Base-by-base conservation (phyloP, 352 stramenopile genomes). In the Phytophthora aleatoria region DNA sequence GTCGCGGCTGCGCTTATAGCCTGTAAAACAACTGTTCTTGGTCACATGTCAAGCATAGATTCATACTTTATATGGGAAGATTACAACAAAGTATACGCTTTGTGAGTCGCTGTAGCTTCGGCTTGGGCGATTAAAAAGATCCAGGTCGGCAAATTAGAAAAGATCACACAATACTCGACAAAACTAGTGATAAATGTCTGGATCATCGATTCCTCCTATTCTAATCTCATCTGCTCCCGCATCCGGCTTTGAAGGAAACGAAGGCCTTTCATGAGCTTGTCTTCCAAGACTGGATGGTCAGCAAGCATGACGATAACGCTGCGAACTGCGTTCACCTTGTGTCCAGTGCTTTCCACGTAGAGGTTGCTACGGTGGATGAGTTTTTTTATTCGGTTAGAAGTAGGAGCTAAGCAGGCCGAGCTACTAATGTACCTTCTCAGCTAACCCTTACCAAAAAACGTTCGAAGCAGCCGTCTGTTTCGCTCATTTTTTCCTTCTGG, bases 221-320 rank as follows among this genome's bases (percentile, higher is more conserved):
- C 16, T n/a, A 27, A 20, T 47, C 41, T 47, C 5, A 47, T 4
- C 16, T 47, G 41, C n/a, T 47, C 41, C 13, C n/a, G n/a, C 0
- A 47, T 47, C 16, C n/a, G 41, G 16, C 1, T 27, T 47, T 47
- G 15, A 20, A 28, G 41, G 11, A 47, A 28, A 3, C 41, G 41
- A 47, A 47, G n/a, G 5, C 30, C 15, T 47, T 47, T 27, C n/a
- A 47, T 47, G 5, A 47, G 41, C 41, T 47, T 47, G 41, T 11
- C 5, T 47, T 47, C 16, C 16, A 47, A 27, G 41, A 28, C n/a
- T 8, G 41, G 41, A 27, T 47, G 41, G 41, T 27, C 41, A 8
- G 2, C 41, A 26, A 48, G 7, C 20, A 30, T 48, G 20, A 48
- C 30, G 20, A 48, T 48, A 48, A 30, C 42, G 15, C 42, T 48